These are phyloP conservation scores for Coemansia sp. DNA, from an alignment of 192 early-diverging fungal genomes.

Conservation along the genomic window DNA sequence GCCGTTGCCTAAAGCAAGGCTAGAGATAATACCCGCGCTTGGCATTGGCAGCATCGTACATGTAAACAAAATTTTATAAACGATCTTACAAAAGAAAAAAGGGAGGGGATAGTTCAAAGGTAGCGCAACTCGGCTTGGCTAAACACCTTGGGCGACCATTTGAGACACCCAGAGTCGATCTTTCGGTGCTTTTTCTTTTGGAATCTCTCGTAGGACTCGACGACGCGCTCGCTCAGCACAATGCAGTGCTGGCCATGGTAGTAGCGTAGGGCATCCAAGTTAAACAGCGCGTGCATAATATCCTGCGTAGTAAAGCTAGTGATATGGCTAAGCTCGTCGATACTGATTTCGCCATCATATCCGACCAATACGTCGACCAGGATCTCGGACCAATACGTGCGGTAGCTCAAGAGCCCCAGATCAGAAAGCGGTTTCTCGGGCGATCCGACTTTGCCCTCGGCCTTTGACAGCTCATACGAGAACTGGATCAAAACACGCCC, in stretches of 20 bases:
- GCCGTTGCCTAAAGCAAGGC: background rate
- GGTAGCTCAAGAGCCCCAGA: constrained; percentile 91
- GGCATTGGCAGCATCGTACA: background rate
- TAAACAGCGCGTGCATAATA: constrained; percentile 89
- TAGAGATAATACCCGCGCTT: background rate
- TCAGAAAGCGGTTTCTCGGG: constrained; percentile 99
- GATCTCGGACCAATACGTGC: constrained; percentile 93
- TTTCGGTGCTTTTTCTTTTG: constrained; percentile 76
- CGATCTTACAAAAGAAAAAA: background rate
- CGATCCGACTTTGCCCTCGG: constrained; percentile 91
- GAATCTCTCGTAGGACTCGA: constrained; percentile 78
- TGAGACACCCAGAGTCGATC: constrained; percentile 79
- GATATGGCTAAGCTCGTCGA: constrained; percentile 84
- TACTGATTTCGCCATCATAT: constrained; percentile 79
- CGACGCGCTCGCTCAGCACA: constrained; percentile 82
- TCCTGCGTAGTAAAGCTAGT: constrained; percentile 90
- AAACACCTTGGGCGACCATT: constrained; percentile 83
- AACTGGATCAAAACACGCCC: constrained; percentile 94
- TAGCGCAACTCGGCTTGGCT: constrained; percentile 75
- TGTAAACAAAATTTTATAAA: background rate
- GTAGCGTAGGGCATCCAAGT: constrained; percentile 86
- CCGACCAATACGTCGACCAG: constrained; percentile 78
- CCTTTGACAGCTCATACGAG: constrained; percentile 95
- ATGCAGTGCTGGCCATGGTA: constrained; percentile 91
- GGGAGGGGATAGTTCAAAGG: constrained; percentile 35